Evolutionary conservation across 2,329 filamentous ascomycete genomes (phyloP).

Genomic region (Verticillium zaregamsianum): DNA sequence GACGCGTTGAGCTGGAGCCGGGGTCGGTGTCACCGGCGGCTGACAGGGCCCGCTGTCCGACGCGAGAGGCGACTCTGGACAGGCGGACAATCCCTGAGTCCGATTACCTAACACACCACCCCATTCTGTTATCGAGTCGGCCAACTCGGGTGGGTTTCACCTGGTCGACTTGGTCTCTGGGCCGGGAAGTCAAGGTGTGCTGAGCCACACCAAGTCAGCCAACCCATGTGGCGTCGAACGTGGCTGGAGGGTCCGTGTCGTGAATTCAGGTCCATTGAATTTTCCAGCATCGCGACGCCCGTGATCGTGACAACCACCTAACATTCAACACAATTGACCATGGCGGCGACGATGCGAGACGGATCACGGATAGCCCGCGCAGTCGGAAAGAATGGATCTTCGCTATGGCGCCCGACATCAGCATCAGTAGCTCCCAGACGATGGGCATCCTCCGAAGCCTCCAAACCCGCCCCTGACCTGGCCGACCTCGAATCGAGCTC

Average conservation of each 20-base stretch:
- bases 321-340: conserved; percentile 2
- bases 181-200: neutral
- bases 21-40: neutral
- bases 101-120: neutral
- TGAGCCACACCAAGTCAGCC: neutral
- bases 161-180: too few species aligned
- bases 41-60: neutral
- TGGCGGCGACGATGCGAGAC: conserved; percentile 38
- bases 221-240: conserved; percentile 2
- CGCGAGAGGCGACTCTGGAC: neutral
- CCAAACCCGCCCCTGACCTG: conserved; percentile 29
- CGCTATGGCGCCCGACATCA: conserved; percentile 12
- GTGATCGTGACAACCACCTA: neutral
- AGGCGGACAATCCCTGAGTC: neutral
- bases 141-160: neutral
- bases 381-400: conserved; percentile 23
- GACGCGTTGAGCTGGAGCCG: too few species aligned
- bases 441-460: conserved; percentile 43
- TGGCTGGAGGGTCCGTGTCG: neutral
- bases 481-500: conserved; percentile 48
- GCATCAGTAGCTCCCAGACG: conserved; percentile 22
- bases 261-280: conserved; percentile 7
- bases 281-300: conserved; percentile 11
- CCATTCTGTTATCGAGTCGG: neutral
- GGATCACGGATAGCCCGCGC: conserved; percentile 30